Base-by-base conservation (phyloP, 805 yeast genomes). In the Nadsonia fulvescens region DNA sequence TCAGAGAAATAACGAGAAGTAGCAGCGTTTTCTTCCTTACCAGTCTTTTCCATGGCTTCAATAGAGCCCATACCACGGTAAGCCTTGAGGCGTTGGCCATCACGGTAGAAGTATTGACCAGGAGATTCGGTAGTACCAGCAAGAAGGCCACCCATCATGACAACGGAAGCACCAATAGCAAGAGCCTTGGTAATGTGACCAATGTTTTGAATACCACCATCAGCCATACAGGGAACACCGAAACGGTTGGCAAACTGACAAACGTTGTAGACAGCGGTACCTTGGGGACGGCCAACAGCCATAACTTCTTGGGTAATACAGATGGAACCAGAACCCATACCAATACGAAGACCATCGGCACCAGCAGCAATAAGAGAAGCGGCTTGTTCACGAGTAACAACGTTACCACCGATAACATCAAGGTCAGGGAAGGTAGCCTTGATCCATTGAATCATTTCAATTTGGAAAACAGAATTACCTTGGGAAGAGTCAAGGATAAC, bases 271-370 rank as follows among this genome's bases (percentile, higher is more conserved):
- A 89, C 96, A 34, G 98, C 98, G 39, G 96, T 82, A 60, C 96
- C 98, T 64, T 89, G 98, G 35, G 98, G 98, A 67, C 98, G 82
- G 60, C 98, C 98, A 61, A 94, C 92, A 28, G 98, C 98, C 98
- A 89, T 89, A 34, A 89, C 98, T 62, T 89, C 98, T 63, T 89
- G 98, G 28, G 98, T 89, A 52, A 89, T 89, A 68, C 98, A 89
- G 53, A 91, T 91, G 36, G 95, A 81, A 47, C 98, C 98, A 17
- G 96, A 79, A 51, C 98, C 98, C 98, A 89, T 89, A 61, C 98
- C 98, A 42, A 89, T 86, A 68, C 96, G 81, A 46, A 89, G 65
- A 53, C 83, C 96, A 54, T 89, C 98, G 28, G 92, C 93, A 58
- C 98, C 98, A 28, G 93, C 94, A 44, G 66, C 74, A 45, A 82